Evolutionary conservation across 176 grass and related monocot species (phyloP).

Genomic region (Oryza officinalis): DNA sequence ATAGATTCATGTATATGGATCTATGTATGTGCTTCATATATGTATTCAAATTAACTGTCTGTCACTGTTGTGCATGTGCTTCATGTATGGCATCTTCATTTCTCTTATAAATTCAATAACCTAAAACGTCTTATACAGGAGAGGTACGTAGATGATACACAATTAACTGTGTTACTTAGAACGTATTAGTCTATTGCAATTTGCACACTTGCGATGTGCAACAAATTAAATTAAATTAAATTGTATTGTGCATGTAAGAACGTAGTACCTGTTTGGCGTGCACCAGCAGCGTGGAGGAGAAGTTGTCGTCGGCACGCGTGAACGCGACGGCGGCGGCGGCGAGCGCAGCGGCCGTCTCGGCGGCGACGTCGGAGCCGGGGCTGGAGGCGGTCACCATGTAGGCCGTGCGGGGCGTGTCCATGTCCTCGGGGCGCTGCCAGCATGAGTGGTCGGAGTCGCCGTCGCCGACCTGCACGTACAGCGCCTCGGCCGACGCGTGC

Average conservation of each 20-base stretch:
- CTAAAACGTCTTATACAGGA: no score
- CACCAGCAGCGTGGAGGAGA: conserved; percentile 40
- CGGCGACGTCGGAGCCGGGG: conserved; percentile 72
- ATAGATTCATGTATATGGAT: no score
- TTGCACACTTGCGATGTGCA: background rate
- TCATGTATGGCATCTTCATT: no score
- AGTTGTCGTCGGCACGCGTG: background rate
- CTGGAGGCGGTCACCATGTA: conserved; percentile 42
- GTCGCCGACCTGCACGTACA: conserved; percentile 84
- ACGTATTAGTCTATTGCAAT: background rate
- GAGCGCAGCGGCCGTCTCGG: conserved; percentile 69
- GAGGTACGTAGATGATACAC: background rate
- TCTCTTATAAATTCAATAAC: no score
- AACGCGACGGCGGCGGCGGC: conserved; percentile 61
- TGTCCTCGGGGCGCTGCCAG: conserved; percentile 91
- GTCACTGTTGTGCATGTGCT: no score
- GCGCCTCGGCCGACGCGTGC: conserved; percentile 39
- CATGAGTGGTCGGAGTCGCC: conserved; percentile 77
- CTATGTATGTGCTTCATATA: no score
- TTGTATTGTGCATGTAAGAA: background rate
- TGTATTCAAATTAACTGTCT: no score
- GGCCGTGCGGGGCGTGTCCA: conserved; percentile 58
- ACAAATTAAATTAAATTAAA: background rate
- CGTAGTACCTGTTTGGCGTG: conserved; percentile 64
- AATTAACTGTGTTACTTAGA: background rate